Base-by-base conservation (phyloP, 129 eudicot species). In the carrot (Daucus carota) region DNA sequence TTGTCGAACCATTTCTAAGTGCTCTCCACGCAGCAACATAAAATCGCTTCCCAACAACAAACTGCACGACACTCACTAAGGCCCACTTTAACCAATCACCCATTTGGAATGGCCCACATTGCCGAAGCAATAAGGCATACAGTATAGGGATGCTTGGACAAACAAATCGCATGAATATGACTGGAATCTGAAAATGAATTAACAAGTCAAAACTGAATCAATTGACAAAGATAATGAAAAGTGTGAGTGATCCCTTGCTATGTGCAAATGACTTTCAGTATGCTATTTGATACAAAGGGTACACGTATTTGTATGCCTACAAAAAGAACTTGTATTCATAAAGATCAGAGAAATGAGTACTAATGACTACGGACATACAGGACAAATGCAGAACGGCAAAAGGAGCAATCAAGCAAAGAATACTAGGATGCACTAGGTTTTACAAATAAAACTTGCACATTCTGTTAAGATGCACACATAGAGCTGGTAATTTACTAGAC, bases 31-130 rank as follows among this genome's bases (percentile, higher is more conserved):
- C 99, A 36, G 99, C 99, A 70, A 95, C 82, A 73, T 95, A 95
- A 76, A 95, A 95, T 22, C 97, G 88, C 84, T 89, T 95, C 28
- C 99, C 99, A 73, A 95, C 80, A 76, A 75, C 97, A 80, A 95
- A 95, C 78, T 95, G 99, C 80, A 95, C 85, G 42, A 95, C 70
- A 18, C 94, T 85, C 65, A 88, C 99, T 67, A 95, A 65, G 47
- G 78, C 87, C 97, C 96, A 95, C 81, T 88, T 95, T 79, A 95
- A 80, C 99, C 99, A 95, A 85, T 95, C 99, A 66, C 96, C 96
- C 99, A 89, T 88, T 78, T 84, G 86, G 80, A 95, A 95, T 2
- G 99, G 99, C n/a, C 99, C 99, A 84, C 97, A 95, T 54, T 87
- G 88, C 81, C 89, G 71, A 33, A 95, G 89, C 70, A 95, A 82